Evolutionary conservation across 148 eudicot genomes (phyloP).

Genomic region (Silene latifolia): DNA sequence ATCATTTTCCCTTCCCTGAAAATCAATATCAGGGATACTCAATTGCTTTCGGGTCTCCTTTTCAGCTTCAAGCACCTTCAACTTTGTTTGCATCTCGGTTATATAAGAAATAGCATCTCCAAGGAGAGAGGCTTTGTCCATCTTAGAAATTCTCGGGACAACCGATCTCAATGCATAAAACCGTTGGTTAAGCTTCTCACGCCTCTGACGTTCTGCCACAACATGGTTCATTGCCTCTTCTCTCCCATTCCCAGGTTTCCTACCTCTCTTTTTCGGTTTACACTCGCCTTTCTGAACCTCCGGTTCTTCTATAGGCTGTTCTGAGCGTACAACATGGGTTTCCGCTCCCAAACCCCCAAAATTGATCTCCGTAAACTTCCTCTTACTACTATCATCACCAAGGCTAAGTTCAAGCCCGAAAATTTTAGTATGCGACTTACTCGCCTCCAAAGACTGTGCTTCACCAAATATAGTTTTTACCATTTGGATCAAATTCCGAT

Average conservation of each 20-base stretch:
- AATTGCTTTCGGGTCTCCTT: constrained; percentile 46
- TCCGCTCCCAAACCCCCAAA: constrained; percentile 30
- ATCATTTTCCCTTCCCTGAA: constrained; percentile 54
- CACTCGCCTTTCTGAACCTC: constrained; percentile 39
- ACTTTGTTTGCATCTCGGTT: constrained; percentile 74
- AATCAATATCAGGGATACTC: constrained; percentile 49
- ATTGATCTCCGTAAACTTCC: constrained; percentile 42
- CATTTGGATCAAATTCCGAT: constrained; percentile 44
- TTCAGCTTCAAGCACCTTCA: constrained; percentile 64
- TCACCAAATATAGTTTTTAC: constrained; percentile 49
- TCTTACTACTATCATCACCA: constrained; percentile 46
- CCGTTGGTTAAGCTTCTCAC: constrained; percentile 93
- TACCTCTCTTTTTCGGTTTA: constrained; percentile 84
- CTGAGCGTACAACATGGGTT: constrained; percentile 24
- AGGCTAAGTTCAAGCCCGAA: constrained; percentile 85
- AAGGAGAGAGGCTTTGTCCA: constrained; percentile 96
- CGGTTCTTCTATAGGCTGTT: constrained; percentile 38
- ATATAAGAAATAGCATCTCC: constrained; percentile 93
- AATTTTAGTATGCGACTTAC: constrained; percentile 46
- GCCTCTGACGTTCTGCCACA: constrained; percentile 90
- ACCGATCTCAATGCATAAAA: constrained; percentile 94
- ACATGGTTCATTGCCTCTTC: constrained; percentile 89
- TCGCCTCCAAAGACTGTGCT: constrained; percentile 37
- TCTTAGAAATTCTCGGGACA: constrained; percentile 95
- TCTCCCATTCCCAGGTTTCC: constrained; percentile 93